A percentile compares a stretch with the other conserved stretches of the same genome.
Conservation (phyloP, 148 eudicot genomes). For the Silene latifolia region DNA sequence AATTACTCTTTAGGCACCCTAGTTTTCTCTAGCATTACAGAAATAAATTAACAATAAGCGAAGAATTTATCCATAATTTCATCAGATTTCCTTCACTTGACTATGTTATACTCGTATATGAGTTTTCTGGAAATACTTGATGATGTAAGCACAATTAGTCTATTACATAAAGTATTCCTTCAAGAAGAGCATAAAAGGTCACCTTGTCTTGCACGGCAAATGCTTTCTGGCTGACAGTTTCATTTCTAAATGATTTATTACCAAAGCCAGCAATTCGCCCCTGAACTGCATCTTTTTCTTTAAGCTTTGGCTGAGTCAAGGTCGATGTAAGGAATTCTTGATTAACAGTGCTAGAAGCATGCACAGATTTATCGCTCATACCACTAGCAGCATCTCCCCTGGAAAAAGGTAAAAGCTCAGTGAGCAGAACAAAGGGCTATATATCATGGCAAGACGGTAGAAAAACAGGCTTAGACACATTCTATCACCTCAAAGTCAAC, state of each 20-base stretch:
- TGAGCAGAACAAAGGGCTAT: neutral
- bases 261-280: constrained; percentile 33
- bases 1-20: no score
- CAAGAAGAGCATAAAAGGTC: no score
- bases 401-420: neutral
- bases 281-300: constrained; percentile 33
- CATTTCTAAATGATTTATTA: constrained; percentile 43
- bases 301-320: constrained; percentile 33
- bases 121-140: neutral
- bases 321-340: constrained; percentile 35
- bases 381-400: constrained; percentile 47
- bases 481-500: neutral
- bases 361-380: constrained; percentile 28
- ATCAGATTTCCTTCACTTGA: neutral
- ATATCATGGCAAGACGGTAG: no score
- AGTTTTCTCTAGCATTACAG: neutral
- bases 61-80: neutral
- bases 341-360: constrained; percentile 27
- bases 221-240: constrained; percentile 68
- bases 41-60: neutral
- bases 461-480: neutral
- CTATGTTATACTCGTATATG: neutral
- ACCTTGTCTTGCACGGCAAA: constrained; percentile 88
- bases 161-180: no score
- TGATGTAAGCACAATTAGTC: neutral